Base-by-base conservation (phyloP, 768 basidiomycete species). In the Pluteus cervinus region DNA sequence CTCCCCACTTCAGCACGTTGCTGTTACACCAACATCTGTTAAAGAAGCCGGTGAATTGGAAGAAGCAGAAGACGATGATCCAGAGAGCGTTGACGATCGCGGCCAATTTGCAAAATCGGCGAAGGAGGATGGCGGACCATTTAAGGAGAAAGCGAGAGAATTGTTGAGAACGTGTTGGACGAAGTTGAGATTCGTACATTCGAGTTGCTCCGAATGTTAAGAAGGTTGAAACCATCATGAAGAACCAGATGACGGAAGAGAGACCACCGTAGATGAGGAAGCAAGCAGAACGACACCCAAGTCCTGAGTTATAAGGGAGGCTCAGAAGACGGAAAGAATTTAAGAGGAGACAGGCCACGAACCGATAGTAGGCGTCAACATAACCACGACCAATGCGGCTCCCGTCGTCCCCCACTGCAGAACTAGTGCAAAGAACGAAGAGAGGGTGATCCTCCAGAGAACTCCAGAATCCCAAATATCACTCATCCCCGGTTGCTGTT, bases 71-170 rank as follows among this genome's bases (percentile, higher is more conserved):
- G 14, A 54, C 30, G n/a, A 55, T 8, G 11, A 57, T 45, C 51
- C 54, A 51, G 7, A 50, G 8, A 12, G 49, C 46, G 36, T 56
- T 58, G 17, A 42, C 24, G 5, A 44, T 39, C 4, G 55, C 57
- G 4, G 51, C 16, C 9, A 46, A 17, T 42, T 58, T 54, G 7
- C 45, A 55, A 2, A 46, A 25, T 2, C 45, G 41, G n/a, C 54
- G 48, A 17, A 55, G 35, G 34, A 37, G 21, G 6, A 74, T 42
- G 1, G 71, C 68, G 9, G 74, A 58, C 58, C 67, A 71, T 5
- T 72, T 72, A 5, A 74, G 39, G 2, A 74, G 53, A 71, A 70
- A 74, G 0, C 66, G 45, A 7, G 58, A 54, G 44, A 64, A 70
- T 31, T 66, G 54, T 31, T 66, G 64, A 5, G 57, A 60, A 43